phyloP scores from a whole-genome alignment of 2,329 filamentous ascomycete genomes.

The Xylariaceae sp. region DNA sequence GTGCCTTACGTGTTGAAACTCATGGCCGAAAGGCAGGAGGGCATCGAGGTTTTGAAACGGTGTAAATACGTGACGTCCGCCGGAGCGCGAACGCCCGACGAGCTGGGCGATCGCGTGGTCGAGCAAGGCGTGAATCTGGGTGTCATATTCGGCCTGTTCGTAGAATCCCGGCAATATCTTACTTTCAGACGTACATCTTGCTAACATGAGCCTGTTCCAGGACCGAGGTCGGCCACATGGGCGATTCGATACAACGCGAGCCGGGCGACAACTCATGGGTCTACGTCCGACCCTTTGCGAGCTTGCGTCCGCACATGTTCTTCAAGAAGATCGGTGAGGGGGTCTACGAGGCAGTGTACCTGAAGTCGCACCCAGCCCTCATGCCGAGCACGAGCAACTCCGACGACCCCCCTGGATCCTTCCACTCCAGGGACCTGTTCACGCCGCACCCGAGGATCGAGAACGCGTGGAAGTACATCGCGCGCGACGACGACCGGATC shows the following conservation, averaged over 20 bases:
- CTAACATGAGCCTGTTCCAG: constrained; percentile 22
- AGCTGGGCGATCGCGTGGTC: constrained; percentile 36
- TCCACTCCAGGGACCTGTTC: constrained; percentile 34
- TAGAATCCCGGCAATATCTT: background rate
- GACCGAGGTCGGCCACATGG: constrained; percentile 39
- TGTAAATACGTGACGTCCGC: constrained; percentile 37
- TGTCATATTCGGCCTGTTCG: constrained; percentile 37
- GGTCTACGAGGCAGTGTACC: constrained; percentile 32
- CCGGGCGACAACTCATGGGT: constrained; percentile 37
- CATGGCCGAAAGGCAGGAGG: constrained; percentile 32
- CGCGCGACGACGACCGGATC: constrained; percentile 34
- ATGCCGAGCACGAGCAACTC: constrained; percentile 29
- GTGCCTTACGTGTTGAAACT: constrained; percentile 39
- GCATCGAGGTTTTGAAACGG: constrained; percentile 31
- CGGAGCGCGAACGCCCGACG: constrained; percentile 37
- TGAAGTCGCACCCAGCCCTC: constrained; percentile 31
- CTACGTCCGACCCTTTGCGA: constrained; percentile 35
- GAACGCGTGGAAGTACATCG: constrained; percentile 35
- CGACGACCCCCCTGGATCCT: constrained; percentile 33
- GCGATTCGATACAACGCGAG: constrained; percentile 36
- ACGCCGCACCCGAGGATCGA: constrained; percentile 32
- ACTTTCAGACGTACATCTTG: background rate
- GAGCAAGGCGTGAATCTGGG: constrained; percentile 33
- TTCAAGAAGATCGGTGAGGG: constrained; percentile 34
- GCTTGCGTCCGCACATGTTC: constrained; percentile 31